Conservation (phyloP, 768 basidiomycete species). For the Leccinum ochraceum region DNA sequence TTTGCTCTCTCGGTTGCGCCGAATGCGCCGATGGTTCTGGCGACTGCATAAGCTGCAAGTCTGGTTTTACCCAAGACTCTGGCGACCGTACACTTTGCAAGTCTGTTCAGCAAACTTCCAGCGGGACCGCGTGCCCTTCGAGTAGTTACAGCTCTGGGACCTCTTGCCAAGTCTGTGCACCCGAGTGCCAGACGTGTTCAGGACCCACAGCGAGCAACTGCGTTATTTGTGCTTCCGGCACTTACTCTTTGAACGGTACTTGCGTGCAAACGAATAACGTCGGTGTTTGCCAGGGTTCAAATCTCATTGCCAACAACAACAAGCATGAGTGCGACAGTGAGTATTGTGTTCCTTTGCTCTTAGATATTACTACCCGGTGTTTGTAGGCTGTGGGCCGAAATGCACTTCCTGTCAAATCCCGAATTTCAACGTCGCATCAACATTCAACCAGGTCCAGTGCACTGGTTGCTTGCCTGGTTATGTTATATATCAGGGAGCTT, state of each 20-base stretch:
- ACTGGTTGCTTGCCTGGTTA: slow-evolving; percentile 78
- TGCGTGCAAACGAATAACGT: slow-evolving; percentile 67
- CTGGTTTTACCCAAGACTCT: slow-evolving; percentile 66
- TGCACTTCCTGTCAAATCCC: slow-evolving; percentile 79
- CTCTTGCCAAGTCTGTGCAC: slow-evolving; percentile 58
- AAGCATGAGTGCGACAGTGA: slow-evolving; percentile 84
- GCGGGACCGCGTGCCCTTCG: slow-evolving; percentile 60
- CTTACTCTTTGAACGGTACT: slow-evolving; percentile 61
- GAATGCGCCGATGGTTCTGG: slow-evolving; percentile 69
- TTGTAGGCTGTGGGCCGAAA: slow-evolving; percentile 74
- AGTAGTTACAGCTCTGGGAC: slow-evolving; percentile 62
- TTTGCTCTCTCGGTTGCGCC: slow-evolving; percentile 73
- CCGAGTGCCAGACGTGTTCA: slow-evolving; percentile 69
- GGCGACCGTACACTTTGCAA: slow-evolving; percentile 70
- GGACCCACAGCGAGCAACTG: slow-evolving; percentile 72
- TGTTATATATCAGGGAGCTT: slow-evolving; percentile 68
- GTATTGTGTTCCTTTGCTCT: background rate
- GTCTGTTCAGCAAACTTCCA: slow-evolving; percentile 47
- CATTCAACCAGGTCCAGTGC: slow-evolving; percentile 65
- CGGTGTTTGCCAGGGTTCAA: slow-evolving; percentile 74
- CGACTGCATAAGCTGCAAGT: slow-evolving; percentile 68
- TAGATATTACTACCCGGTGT: background rate
- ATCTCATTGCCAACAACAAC: slow-evolving; percentile 74
- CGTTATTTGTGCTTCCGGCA: slow-evolving; percentile 61
- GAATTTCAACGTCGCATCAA: slow-evolving; percentile 69